These are phyloP conservation scores for Bretschneidera sinensis DNA, from an alignment of 345 rosid species.

Conservation along the genomic window DNA sequence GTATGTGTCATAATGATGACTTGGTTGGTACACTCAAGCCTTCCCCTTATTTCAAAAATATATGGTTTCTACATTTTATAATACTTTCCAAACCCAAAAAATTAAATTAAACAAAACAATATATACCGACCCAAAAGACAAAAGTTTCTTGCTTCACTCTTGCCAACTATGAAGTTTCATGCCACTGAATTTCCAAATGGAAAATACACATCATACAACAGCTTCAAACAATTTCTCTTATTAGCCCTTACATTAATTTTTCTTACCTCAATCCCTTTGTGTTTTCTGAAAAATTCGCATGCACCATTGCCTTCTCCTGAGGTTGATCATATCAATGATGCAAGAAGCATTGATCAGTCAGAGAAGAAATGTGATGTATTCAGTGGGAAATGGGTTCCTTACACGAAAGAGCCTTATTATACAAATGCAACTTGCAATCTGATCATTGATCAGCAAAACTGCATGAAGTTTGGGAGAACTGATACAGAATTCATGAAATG, in stretches of 20 bases:
- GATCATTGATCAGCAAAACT: constrained; percentile 39
- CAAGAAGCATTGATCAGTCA: constrained; percentile 4
- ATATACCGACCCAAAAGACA: not conserved
- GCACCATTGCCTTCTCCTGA: constrained; percentile 5
- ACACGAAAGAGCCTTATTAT: constrained; percentile 27
- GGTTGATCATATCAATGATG: not conserved
- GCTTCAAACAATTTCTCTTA: constrained; percentile 1
- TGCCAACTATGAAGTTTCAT: constrained; percentile 18
- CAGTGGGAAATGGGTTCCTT: constrained; percentile 33
- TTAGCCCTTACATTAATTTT: constrained; percentile 12
- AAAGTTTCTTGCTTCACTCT: not conserved
- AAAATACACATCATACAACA: constrained; percentile 8
- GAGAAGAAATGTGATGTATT: constrained; percentile 33
- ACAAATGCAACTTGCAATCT: constrained; percentile 29
- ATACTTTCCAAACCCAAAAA: not conserved
- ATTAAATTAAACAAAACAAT: not conserved
- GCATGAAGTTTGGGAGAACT: constrained; percentile 46
- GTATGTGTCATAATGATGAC: not conserved
- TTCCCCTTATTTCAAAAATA: not conserved
- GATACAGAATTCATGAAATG: constrained; percentile 42
- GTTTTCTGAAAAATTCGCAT: not conserved
- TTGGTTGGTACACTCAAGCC: not conserved
- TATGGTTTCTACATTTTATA: not conserved
- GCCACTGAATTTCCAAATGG: constrained; percentile 2
- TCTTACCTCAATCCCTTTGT: constrained; percentile 20